Evolutionary conservation across 768 basidiomycete species (phyloP).

Genomic region (Galerina marginata): DNA sequence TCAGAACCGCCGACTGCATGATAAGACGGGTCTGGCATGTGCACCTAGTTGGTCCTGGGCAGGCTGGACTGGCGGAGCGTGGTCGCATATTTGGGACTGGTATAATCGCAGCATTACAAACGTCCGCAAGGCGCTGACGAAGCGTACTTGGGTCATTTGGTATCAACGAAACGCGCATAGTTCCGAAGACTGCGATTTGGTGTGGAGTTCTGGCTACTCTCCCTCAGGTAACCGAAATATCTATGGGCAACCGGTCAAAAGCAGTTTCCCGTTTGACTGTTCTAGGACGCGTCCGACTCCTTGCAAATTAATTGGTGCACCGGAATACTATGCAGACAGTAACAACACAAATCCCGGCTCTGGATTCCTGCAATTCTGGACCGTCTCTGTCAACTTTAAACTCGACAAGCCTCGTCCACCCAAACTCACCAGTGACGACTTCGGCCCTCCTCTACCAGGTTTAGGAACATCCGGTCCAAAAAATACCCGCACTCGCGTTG

Average conservation of each 20-base stretch:
- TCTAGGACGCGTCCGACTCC: not conserved
- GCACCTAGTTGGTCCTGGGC: slow-evolving; percentile 1
- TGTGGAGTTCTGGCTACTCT: slow-evolving; percentile 1
- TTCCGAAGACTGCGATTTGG: slow-evolving; percentile 7
- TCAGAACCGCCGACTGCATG: not conserved
- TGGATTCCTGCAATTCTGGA: slow-evolving; percentile 19
- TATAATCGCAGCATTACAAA: not conserved
- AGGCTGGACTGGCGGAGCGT: not conserved
- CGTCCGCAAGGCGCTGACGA: not conserved
- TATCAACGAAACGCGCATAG: slow-evolving; percentile 16
- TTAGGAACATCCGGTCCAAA: not conserved
- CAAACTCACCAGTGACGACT: not conserved
- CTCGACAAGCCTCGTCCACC: slow-evolving; percentile 5
- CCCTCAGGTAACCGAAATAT: not conserved
- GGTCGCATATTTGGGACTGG: slow-evolving; percentile 7
- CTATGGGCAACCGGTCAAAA: not conserved
- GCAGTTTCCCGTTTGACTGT: slow-evolving; percentile 10
- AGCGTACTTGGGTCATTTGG: slow-evolving; percentile 17
- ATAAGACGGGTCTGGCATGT: not conserved
- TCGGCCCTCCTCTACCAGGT: not conserved
- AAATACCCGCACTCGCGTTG: not conserved
- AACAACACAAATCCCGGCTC: slow-evolving; percentile 14
- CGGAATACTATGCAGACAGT: slow-evolving; percentile 5
- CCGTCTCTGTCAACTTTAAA: slow-evolving; percentile 9
- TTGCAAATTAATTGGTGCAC: slow-evolving; percentile 3